phyloP scores from a whole-genome alignment of 495 filamentous ascomycete genomes.

The Penicillium longicatenatum region DNA sequence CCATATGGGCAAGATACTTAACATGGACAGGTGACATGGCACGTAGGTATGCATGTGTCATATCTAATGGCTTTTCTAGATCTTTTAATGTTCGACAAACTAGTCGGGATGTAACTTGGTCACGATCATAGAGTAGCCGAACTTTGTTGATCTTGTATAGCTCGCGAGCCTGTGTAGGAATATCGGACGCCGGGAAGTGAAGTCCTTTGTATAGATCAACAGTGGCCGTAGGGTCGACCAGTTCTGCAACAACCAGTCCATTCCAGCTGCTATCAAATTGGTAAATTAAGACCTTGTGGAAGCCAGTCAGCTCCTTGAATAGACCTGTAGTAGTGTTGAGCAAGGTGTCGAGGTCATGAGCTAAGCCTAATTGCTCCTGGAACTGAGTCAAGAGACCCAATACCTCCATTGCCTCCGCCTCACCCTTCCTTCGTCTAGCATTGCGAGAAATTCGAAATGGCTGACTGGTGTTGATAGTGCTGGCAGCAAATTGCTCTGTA shows the following conservation, averaged over 20 bases:
- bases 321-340: conserved; percentile 39
- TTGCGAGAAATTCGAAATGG: conserved; percentile 77
- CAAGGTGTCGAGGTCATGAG: conserved; percentile 57
- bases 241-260: conserved; percentile 82
- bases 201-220: conserved; percentile 87
- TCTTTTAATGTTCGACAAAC: conserved; percentile 79
- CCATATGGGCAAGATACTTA: conserved; percentile 88
- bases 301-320: conserved; percentile 79
- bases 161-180: conserved; percentile 79
- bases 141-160: conserved; percentile 68
- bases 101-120: conserved; percentile 61
- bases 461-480: conserved; percentile 68
- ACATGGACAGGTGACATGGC: conserved; percentile 86
- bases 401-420: conserved; percentile 89
- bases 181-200: conserved; percentile 90
- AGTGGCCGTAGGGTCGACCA: conserved; percentile 82
- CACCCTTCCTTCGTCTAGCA: conserved; percentile 73
- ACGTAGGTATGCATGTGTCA: conserved; percentile 82
- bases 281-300: conserved; percentile 92
- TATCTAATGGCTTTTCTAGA: conserved; percentile 75
- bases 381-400: conserved; percentile 76
- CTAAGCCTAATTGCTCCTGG: conserved; percentile 58
- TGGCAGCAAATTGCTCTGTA: conserved; percentile 66
- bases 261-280: conserved; percentile 86
- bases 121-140: conserved; percentile 41